Evolutionary conservation across 495 filamentous ascomycete species (phyloP), one percentile per base, ranked within the genome.

Genomic region (Penicillium macrosclerotiorum): DNA sequence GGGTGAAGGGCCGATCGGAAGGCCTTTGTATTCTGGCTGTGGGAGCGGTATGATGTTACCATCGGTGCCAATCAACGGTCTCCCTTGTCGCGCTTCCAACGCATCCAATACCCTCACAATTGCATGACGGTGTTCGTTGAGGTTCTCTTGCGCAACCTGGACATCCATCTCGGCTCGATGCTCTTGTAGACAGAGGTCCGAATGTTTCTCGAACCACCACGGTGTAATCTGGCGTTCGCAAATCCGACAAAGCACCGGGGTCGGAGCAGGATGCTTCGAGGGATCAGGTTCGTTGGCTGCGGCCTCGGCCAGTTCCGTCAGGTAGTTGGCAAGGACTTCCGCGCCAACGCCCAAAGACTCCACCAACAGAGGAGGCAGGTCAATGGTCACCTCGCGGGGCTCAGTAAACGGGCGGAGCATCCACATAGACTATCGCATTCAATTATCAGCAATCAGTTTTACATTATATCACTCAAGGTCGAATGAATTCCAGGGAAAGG

Each of bases 141-240:
- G 75, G 51, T 80, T 87, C 57, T 98, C 93, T 60, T 98, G 93
- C 22, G 89, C 83, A 65, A 96, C 80, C 57, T 96, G 91, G 8
- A 98, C 91, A 45, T 96, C 92, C 85, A 95, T 92, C 63, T 98
- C 93, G 1, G 94, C 92, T 34, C 86, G 83, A 63, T 98, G 93
- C 62, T 98, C 93, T 62, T 96, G 89, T 41, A 95, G 73, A 60
- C 93, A 98, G 8, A 96, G 77, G 51, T 98, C 93, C 0, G 93
- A 95, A 60, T 98, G 93, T 65, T 96, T 97, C 66, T 96, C 91
- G 55, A 98, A 98, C 94, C 93, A 97, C 93, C 93, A 98, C 12
- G 93, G 90, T n/a, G 88, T 88, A 31, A 98, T 96, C 49, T 96
- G 89, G 34, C 94, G 88, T 60, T 98, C 93, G 59, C 93, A 98